Conservation (phyloP, 768 basidiomycete genomes). For the Leucogyrophana mollusca region DNA sequence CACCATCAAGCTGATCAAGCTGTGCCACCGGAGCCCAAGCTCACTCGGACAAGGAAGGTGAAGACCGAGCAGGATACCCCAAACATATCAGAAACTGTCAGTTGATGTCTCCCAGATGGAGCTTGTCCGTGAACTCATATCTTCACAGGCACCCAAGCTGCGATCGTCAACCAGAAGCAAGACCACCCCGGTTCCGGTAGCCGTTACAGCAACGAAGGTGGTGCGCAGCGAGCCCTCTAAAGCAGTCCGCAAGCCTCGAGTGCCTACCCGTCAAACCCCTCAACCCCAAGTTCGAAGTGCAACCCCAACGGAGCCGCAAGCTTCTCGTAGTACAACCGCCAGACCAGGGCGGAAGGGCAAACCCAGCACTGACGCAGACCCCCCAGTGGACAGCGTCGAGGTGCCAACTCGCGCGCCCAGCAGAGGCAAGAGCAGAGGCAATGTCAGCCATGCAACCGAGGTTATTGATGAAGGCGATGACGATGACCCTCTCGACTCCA, state of each 20-base stretch:
- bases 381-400: not conserved
- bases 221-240: not conserved
- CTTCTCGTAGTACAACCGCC: not conserved
- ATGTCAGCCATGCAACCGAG: not conserved
- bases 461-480: constrained; percentile 6
- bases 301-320: not conserved
- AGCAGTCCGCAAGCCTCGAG: not conserved
- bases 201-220: not conserved
- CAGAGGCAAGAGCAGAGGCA: not conserved
- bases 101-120: not conserved
- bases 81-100: not conserved
- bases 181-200: not conserved
- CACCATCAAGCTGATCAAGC: not conserved
- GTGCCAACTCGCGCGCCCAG: no score
- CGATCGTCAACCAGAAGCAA: not conserved
- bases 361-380: not conserved
- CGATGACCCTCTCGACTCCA: constrained; percentile 9
- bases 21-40: constrained; percentile 1
- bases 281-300: no score
- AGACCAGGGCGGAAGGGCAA: not conserved
- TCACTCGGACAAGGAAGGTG: constrained; percentile 2
- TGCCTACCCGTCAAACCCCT: not conserved
- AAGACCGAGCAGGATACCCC: not conserved
- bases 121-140: not conserved
- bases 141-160: not conserved